Percentiles rank a stretch among this genome's conserved stretches.
phyloP scores from a whole-genome alignment of 73 alveolate genomes.

The Tetrahymena borealis region DNA sequence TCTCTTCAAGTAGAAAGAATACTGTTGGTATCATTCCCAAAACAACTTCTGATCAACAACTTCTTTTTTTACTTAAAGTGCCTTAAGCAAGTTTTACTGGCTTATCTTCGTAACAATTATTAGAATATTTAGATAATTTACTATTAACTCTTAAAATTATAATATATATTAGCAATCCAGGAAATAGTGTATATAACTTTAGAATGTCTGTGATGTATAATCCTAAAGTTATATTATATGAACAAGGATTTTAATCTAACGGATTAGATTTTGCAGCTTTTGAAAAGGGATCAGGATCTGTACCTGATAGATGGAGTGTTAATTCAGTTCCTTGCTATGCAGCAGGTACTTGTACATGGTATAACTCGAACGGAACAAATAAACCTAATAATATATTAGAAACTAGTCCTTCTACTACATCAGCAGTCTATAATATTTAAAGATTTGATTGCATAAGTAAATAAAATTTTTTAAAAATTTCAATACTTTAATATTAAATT shows the following conservation, averaged over 20 bases:
- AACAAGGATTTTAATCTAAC: neutral
- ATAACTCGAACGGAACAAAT: neutral
- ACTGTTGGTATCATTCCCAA: neutral
- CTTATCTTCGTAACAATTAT: neutral
- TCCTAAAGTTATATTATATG: neutral
- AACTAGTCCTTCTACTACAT: neutral
- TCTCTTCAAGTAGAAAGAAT: neutral
- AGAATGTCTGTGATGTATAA: neutral
- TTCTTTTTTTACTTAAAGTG: neutral
- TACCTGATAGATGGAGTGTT: neutral
- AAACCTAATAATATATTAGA: neutral
- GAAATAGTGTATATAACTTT: neutral
- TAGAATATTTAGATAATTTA: neutral
- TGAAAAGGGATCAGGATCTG: neutral
- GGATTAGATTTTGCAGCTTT: neutral
- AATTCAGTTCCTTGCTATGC: neutral
- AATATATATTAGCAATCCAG: neutral
- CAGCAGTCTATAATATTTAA: neutral
- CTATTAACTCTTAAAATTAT: neutral
- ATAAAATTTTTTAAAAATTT: neutral
- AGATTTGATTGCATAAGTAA: constrained; percentile 1
- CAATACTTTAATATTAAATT: neutral
- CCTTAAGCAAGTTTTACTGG: neutral
- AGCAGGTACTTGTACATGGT: neutral
- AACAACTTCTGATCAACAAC: neutral